phyloP scores from a whole-genome alignment of 2,329 filamentous ascomycete genomes.

The Emydomyces testavorans region DNA sequence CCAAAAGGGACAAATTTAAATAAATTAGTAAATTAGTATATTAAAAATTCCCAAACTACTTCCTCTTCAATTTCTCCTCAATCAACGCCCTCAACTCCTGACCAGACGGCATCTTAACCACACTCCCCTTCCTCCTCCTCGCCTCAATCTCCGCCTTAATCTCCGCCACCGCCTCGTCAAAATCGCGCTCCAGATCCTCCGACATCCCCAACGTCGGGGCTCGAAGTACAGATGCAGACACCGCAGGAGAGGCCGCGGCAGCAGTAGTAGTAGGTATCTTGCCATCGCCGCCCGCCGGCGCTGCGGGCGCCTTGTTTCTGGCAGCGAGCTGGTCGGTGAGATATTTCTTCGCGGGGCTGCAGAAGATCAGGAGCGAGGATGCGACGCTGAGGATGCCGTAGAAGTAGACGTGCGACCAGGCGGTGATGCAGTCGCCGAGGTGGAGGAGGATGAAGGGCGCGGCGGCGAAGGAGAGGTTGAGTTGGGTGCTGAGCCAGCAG shows the following conservation, averaged over 20 bases:
- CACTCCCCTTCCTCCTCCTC: constrained; percentile 39
- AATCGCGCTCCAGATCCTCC: constrained; percentile 60
- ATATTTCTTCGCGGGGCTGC: constrained; percentile 58
- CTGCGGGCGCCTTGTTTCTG: constrained; percentile 30
- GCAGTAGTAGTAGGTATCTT: constrained; percentile 12
- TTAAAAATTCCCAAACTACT: too few relatives aligned
- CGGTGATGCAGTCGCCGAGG: constrained; percentile 56
- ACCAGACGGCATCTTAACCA: constrained; percentile 36
- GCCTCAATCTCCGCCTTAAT: constrained; percentile 61
- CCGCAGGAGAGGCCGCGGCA: too few relatives aligned
- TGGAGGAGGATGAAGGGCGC: constrained; percentile 75
- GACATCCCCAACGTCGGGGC: constrained; percentile 67
- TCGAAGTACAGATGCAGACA: too few relatives aligned
- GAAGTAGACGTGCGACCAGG: constrained; percentile 83
- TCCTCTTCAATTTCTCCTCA: constrained; percentile 40
- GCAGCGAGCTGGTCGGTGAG: constrained; percentile 50
- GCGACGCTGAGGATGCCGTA: constrained; percentile 63
- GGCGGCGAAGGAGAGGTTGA: constrained; percentile 71
- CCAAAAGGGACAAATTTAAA: too few relatives aligned
- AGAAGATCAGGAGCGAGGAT: constrained; percentile 60
- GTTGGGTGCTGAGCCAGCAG: constrained; percentile 64
- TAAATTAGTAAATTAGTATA: too few relatives aligned
- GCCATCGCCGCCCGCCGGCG: neutral
- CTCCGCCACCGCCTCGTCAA: constrained; percentile 68
- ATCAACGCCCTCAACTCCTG: constrained; percentile 44